Percentiles rank a stretch among this genome's conserved stretches.
These are phyloP conservation scores for Prinsepia uniflora DNA, from an alignment of 306 rosid species.

Conservation along the genomic window DNA sequence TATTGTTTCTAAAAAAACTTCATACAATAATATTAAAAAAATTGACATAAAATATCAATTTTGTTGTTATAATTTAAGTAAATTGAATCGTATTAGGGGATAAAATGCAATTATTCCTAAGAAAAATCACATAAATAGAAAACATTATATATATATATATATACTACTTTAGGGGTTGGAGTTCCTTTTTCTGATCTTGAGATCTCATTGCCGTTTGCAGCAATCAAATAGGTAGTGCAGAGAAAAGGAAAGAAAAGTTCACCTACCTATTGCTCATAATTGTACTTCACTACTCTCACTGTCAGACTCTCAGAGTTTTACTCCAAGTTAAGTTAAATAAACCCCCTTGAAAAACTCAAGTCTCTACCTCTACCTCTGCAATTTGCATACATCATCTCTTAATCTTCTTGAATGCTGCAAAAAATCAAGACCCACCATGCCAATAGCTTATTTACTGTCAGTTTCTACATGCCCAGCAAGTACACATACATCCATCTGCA, in stretches of 20 bases:
- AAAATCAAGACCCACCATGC: not conserved
- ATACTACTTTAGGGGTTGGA: not conserved
- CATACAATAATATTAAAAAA: too few relatives aligned
- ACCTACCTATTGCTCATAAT: not conserved
- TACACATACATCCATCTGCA: not conserved
- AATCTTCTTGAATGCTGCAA: not conserved
- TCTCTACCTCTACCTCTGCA: not conserved
- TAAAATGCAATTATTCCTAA: too few relatives aligned
- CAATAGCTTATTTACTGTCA: not conserved
- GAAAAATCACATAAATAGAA: too few relatives aligned
- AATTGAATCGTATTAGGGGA: too few relatives aligned
- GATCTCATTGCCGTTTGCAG: not conserved
- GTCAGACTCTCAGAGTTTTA: too few relatives aligned
- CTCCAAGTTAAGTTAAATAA: not conserved
- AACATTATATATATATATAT: too few relatives aligned
- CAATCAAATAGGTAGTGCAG: not conserved
- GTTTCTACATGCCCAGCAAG: not conserved
- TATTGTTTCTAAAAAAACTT: too few relatives aligned
- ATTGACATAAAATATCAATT: too few relatives aligned
- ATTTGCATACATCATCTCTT: not conserved
- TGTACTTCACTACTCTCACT: not conserved
- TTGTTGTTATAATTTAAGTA: too few relatives aligned
- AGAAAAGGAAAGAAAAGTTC: not conserved
- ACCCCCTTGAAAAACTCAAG: not conserved
- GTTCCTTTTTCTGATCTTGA: constrained; percentile 1